Conservation (phyloP, 2,329 filamentous ascomycete species). For the Canariomyces notabilis region DNA sequence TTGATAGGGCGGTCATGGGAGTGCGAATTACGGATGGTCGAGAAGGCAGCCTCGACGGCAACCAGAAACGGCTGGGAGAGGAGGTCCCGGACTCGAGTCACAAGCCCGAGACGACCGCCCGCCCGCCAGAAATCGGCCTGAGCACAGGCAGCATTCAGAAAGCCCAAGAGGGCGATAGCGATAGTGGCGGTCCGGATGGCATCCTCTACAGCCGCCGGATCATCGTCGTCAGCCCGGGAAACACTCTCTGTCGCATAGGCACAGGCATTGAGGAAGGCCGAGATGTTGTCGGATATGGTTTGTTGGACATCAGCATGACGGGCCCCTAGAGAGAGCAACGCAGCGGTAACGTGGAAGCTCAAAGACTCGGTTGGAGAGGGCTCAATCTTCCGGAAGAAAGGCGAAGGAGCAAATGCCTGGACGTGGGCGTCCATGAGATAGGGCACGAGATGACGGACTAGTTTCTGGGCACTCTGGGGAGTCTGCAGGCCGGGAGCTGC, state of each 20-base stretch:
- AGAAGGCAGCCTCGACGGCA: conserved; percentile 82
- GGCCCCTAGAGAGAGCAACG: conserved; percentile 74
- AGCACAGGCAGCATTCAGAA: conserved; percentile 74
- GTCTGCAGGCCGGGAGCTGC: conserved; percentile 72
- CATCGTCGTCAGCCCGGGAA: conserved; percentile 50
- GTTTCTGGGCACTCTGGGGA: conserved; percentile 66
- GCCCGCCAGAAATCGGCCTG: conserved; percentile 77
- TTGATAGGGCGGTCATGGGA: conserved; percentile 60
- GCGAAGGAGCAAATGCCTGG: conserved; percentile 73
- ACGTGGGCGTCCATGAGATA: conserved; percentile 82
- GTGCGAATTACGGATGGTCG: conserved; percentile 77
- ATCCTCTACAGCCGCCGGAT: conserved; percentile 58
- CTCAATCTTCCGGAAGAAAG: conserved; percentile 75
- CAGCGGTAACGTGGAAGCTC: conserved; percentile 71
- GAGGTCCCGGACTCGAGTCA: conserved; percentile 65
- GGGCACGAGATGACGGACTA: conserved; percentile 72
- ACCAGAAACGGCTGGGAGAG: conserved; percentile 82
- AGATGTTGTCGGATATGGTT: conserved; percentile 60
- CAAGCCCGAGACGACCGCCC: conserved; percentile 65
- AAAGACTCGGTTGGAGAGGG: conserved; percentile 86
- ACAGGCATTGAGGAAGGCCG: conserved; percentile 69
- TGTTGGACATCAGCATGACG: conserved; percentile 66
- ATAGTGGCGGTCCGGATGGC: conserved; percentile 68
- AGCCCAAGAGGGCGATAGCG: conserved; percentile 81
- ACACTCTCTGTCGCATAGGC: conserved; percentile 53